Percentiles rank a stretch among this genome's conserved stretches.
Conservation (phyloP, 345 rosid species). For the Euphorbia tirucalli region DNA sequence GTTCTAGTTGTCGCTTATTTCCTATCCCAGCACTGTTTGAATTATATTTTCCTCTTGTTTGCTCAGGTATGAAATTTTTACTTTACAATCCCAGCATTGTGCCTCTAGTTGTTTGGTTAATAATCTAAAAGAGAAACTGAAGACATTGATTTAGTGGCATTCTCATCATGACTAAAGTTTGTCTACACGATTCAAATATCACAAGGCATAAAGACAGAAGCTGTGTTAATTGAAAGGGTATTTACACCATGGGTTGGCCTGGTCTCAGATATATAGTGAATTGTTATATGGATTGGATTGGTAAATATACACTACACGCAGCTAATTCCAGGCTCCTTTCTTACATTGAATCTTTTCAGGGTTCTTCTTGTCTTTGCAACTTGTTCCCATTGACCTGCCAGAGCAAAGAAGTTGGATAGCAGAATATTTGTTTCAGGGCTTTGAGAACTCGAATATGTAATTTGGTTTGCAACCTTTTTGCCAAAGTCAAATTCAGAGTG, state of each 20-base stretch:
- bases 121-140: neutral
- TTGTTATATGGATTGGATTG: too few species aligned
- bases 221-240: neutral
- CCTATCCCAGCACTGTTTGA: neutral
- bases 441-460: conserved; percentile 9
- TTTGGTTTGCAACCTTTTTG: conserved; percentile 20
- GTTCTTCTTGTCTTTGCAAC: conserved; percentile 23
- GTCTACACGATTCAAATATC: too few species aligned
- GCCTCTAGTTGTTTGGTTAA: neutral
- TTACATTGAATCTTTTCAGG: conserved; percentile 12
- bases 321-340: conserved; percentile 28
- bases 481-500: conserved; percentile 26
- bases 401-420: conserved; percentile 34
- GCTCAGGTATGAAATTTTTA: neutral
- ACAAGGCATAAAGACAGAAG: neutral
- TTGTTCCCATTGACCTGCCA: conserved; percentile 29
- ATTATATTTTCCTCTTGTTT: neutral
- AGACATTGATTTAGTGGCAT: neutral
- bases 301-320: conserved; percentile 9
- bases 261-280: neutral
- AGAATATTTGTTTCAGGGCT: conserved; percentile 16
- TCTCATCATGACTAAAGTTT: neutral
- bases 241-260: neutral
- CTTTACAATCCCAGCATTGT: neutral
- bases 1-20: neutral